Percentiles rank a stretch among this genome's conserved stretches.
Evolutionary conservation across 352 stramenopile species (phyloP).

Genomic region (Blastocystis sp.): DNA sequence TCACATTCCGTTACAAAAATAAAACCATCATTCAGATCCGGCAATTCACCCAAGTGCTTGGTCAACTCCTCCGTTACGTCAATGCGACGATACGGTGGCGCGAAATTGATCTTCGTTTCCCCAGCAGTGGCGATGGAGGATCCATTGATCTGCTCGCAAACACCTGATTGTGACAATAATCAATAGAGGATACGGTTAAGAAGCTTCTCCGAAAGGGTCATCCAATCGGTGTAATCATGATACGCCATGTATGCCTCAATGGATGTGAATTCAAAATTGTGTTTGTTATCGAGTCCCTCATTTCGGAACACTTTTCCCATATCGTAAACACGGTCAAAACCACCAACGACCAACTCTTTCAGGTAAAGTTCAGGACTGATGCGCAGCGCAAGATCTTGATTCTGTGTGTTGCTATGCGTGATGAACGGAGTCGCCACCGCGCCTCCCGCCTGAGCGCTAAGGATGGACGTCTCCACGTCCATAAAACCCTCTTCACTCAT

Average conservation of each 20-base stretch:
- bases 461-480: constrained; percentile 93
- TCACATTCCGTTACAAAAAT: background rate
- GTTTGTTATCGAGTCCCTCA: constrained; percentile 87
- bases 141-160: background rate
- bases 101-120: constrained; percentile 72
- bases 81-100: constrained; percentile 82
- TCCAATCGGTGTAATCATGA: constrained; percentile 93
- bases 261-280: constrained; percentile 98
- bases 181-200: background rate
- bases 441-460: constrained; percentile 84
- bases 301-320: constrained; percentile 96
- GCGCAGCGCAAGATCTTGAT: constrained; percentile 87
- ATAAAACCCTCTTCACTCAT: constrained; percentile 70
- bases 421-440: constrained; percentile 91
- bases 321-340: constrained; percentile 93
- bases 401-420: constrained; percentile 82
- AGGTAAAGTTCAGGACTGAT: constrained; percentile 93
- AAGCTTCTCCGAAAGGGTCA: constrained; percentile 81
- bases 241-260: constrained; percentile 96
- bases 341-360: constrained; percentile 89
- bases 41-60: constrained; percentile 58
- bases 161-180: background rate
- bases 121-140: background rate
- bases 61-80: constrained; percentile 76
- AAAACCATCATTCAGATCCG: constrained; percentile 40